Evolutionary conservation across 2,329 filamentous ascomycete species (phyloP), one percentile per base, ranked within the genome.

Genomic region (Aureobasidium zeae): DNA sequence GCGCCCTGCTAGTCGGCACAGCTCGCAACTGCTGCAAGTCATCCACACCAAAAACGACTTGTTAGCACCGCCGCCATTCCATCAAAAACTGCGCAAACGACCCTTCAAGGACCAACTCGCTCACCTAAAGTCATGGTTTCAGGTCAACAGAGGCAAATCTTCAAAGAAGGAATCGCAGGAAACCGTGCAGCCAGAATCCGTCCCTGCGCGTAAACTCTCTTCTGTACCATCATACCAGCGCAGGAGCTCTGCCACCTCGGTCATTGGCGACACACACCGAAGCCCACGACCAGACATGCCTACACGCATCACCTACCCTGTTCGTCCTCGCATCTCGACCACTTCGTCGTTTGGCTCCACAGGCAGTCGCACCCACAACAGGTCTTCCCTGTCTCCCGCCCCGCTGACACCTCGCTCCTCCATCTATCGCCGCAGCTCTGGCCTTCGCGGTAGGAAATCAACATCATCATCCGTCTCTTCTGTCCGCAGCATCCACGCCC

Each of bases 401-500:
- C 89, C 91, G 0, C 63, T 95, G 29, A 96, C 91, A 1, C 89
- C 91, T 3, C 82, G 87, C 28, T 87, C 86, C 4, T 85, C 84
- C 1, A 30, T 44, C 24, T 83, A 93, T 55, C 79, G 91, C 9
- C 82, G 87, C 25, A 79, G 86, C 2, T 94, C 74, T 31, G 88
- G 89, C 21, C 73, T 96, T 32, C 78, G 88, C 20, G 89, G 91
- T 26, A 79, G 91, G 48, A 96, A 96, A 61, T 96, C 89, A 1
- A 98, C 91, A 0, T 95, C 87, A 0, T 94, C 87, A 0, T 96
- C 88, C 0, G 80, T 98, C 12, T 95, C 87, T 1, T 94, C 87
- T 0, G 81, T 98, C 46, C 81, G 91, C 47, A 93, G 84, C 32
- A 86, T 96, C 57, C 87, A 89, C 55, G 82, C 86, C 51, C 79